phyloP scores from a whole-genome alignment of 495 filamentous ascomycete species.

The Aspergillus heteromorphus region DNA sequence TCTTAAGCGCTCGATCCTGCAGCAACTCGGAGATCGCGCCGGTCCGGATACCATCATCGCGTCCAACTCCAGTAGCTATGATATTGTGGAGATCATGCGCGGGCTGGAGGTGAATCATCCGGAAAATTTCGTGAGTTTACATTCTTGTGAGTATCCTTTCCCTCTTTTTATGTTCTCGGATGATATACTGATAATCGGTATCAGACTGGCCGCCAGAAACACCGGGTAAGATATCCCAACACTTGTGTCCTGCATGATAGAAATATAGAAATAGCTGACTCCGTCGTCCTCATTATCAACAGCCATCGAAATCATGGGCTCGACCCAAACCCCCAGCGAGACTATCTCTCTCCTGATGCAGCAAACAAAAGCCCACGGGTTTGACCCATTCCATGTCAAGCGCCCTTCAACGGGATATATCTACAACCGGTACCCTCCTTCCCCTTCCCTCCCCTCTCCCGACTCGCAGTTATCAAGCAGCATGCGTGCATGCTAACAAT shows the following conservation, averaged over 20 bases:
- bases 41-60: conserved; percentile 25
- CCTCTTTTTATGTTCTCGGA: too few species aligned
- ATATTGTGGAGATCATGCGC: conserved; percentile 28
- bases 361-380: conserved; percentile 27
- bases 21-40: conserved; percentile 25
- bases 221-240: conserved; percentile 13
- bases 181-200: neutral
- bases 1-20: conserved; percentile 24
- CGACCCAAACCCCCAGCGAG: conserved; percentile 20
- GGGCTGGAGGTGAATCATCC: conserved; percentile 20
- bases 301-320: conserved; percentile 41
- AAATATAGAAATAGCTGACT: neutral
- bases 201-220: conserved; percentile 39
- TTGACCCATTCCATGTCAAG: conserved; percentile 32
- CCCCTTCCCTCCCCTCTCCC: too few species aligned
- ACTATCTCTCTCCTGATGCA: conserved; percentile 23
- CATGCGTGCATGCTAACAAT: too few species aligned
- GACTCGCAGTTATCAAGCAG: too few species aligned
- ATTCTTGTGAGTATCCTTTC: conserved; percentile 28
- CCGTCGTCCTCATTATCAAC: neutral
- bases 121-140: conserved; percentile 24
- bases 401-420: conserved; percentile 33
- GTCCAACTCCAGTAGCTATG: conserved; percentile 38
- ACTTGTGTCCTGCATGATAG: too few species aligned
- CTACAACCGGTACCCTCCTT: conserved; percentile 28